Evolutionary conservation across 139 green algal genomes (phyloP).

Genomic region (Tetradesmus lagerheimii): DNA sequence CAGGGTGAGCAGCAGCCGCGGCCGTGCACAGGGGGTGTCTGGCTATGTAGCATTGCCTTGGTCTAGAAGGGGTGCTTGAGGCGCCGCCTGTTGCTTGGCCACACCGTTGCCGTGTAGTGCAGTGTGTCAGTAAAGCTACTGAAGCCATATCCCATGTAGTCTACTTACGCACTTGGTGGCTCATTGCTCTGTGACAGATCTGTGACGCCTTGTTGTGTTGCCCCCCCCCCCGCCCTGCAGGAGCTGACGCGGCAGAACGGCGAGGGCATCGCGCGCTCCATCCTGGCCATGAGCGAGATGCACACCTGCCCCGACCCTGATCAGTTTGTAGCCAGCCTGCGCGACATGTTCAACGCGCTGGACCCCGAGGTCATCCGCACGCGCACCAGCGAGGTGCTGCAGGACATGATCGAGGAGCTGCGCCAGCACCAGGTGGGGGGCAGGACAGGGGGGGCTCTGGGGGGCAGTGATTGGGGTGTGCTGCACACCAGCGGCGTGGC

Average conservation of each 20-base stretch:
- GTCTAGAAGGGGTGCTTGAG: too few species aligned
- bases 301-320: constrained; percentile 76
- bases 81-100: too few species aligned
- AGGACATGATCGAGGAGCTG: constrained; percentile 86
- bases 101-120: too few species aligned
- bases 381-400: constrained; percentile 81
- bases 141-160: too few species aligned
- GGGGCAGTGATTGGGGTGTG: constrained; percentile 34
- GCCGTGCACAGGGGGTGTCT: too few species aligned
- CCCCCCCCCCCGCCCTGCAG: neutral
- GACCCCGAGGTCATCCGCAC: constrained; percentile 79
- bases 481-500: constrained; percentile 19
- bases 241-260: constrained; percentile 74
- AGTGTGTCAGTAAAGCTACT: too few species aligned
- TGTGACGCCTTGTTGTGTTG: too few species aligned
- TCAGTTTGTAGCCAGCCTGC: constrained; percentile 72
- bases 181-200: too few species aligned
- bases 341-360: constrained; percentile 71
- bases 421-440: constrained; percentile 79
- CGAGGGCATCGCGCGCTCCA: constrained; percentile 58
- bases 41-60: too few species aligned
- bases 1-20: constrained; percentile 49
- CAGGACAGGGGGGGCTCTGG: too few species aligned
- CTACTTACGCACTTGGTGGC: too few species aligned
- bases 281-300: constrained; percentile 70